Evolutionary conservation across 306 rosid genomes (phyloP).

Genomic region (Prunus davidiana): DNA sequence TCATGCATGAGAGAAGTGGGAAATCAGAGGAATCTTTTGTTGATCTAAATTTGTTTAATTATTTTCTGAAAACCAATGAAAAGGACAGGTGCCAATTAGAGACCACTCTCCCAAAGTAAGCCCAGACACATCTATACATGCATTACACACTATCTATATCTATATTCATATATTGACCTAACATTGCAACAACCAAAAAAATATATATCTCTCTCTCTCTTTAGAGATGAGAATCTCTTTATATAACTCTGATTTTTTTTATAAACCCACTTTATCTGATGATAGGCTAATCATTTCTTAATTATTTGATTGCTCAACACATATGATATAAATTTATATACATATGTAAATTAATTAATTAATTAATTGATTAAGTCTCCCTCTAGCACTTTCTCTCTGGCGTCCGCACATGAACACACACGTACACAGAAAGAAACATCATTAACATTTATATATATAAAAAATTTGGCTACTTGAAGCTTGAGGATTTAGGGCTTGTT

Average conservation of each 20-base stretch:
- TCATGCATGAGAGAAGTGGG: slow-evolving; percentile 22
- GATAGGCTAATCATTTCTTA: slow-evolving; percentile 35
- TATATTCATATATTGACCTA: neutral
- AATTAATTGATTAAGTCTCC: neutral
- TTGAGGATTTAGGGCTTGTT: neutral
- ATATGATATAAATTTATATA: neutral
- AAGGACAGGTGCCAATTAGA: slow-evolving; percentile 27
- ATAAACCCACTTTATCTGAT: slow-evolving; percentile 30
- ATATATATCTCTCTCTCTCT: neutral
- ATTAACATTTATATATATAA: neutral
- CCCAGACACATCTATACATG: slow-evolving; percentile 15
- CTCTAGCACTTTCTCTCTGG: slow-evolving; percentile 10
- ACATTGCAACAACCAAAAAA: neutral
- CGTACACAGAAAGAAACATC: neutral
- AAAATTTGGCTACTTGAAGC: neutral
- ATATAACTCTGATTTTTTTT: slow-evolving; percentile 7
- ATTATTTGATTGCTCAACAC: neutral
- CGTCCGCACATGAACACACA: neutral
- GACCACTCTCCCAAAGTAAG: slow-evolving; percentile 36
- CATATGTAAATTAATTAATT: no score
- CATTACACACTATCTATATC: neutral
- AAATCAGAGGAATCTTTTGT: slow-evolving; percentile 51
- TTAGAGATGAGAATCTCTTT: slow-evolving; percentile 23
- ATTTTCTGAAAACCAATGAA: slow-evolving; percentile 35
- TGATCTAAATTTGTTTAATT: slow-evolving; percentile 7